phyloP scores from a whole-genome alignment of 192 early-diverging fungal species.

The Helicostylum pulchrum region DNA sequence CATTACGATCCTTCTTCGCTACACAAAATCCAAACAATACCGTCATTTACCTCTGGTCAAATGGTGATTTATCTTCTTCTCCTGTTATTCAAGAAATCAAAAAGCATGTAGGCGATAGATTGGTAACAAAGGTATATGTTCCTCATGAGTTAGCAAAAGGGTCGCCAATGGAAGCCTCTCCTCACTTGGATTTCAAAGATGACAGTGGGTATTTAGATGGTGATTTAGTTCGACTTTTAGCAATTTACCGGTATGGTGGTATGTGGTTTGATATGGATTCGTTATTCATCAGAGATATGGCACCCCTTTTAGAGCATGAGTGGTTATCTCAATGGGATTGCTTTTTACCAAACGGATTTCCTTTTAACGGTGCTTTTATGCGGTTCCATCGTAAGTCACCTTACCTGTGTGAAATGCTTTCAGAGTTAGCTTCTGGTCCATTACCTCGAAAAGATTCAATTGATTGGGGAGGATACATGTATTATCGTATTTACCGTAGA shows the following conservation, averaged over 20 bases:
- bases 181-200: slow-evolving; percentile 35
- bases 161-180: slow-evolving; percentile 34
- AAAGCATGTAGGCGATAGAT: slow-evolving; percentile 22
- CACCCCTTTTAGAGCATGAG: slow-evolving; percentile 39
- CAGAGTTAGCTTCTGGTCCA: slow-evolving; percentile 38
- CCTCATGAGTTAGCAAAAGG: slow-evolving; percentile 25
- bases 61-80: slow-evolving; percentile 31
- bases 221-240: slow-evolving; percentile 39
- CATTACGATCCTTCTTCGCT: slow-evolving; percentile 41
- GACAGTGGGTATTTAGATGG: slow-evolving; percentile 42
- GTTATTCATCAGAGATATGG: slow-evolving; percentile 41
- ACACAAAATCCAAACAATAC: slow-evolving; percentile 38
- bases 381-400: slow-evolving; percentile 39
- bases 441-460: slow-evolving; percentile 32
- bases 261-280: slow-evolving; percentile 53
- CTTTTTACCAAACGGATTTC: slow-evolving; percentile 39
- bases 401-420: slow-evolving; percentile 44
- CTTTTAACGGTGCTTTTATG: slow-evolving; percentile 47
- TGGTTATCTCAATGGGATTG: slow-evolving; percentile 49
- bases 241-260: slow-evolving; percentile 42
- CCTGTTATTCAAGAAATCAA: slow-evolving; percentile 26
- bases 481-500: slow-evolving; percentile 37
- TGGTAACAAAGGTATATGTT: slow-evolving; percentile 24
- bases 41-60: slow-evolving; percentile 40
- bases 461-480: slow-evolving; percentile 43